A percentile compares a stretch with the other conserved stretches of the same genome.
Evolutionary conservation across 331 rosid species (phyloP).

Genomic region (Cydonia oblonga): DNA sequence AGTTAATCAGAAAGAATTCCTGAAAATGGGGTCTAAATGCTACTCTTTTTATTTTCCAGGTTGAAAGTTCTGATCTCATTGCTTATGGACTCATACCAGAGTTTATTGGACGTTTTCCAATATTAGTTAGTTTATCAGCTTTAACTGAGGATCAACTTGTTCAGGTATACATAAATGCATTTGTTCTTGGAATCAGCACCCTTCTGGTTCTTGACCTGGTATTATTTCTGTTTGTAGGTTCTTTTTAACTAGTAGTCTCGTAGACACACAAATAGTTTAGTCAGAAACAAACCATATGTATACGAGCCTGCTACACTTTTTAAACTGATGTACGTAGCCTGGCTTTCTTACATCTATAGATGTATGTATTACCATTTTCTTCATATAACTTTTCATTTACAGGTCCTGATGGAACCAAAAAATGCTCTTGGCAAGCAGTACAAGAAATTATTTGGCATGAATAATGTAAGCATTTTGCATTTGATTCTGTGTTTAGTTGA

Average conservation of each 20-base stretch:
- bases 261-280: no score
- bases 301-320: no score
- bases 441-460: constrained; percentile 86
- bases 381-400: constrained; percentile 5
- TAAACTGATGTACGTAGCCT: no score
- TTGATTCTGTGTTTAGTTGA: not conserved
- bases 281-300: no score
- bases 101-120: constrained; percentile 93
- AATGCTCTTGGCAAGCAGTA: constrained; percentile 95
- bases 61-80: constrained; percentile 92
- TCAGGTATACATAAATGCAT: constrained; percentile 41
- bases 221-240: not conserved
- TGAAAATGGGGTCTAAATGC: constrained; percentile 7
- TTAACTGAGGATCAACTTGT: constrained; percentile 92
- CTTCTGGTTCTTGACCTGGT: not conserved
- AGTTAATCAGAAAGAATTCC: not conserved
- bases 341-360: constrained; percentile 2
- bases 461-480: constrained; percentile 45
- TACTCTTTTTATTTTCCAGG: constrained; percentile 42
- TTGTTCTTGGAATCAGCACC: not conserved
- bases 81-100: constrained; percentile 95
- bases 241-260: not conserved
- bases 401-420: constrained; percentile 90
- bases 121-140: constrained; percentile 78
- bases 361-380: not conserved